Evolutionary conservation across 768 basidiomycete species (phyloP), one percentile per base, ranked within the genome.

Genomic region (Vararia minispora): DNA sequence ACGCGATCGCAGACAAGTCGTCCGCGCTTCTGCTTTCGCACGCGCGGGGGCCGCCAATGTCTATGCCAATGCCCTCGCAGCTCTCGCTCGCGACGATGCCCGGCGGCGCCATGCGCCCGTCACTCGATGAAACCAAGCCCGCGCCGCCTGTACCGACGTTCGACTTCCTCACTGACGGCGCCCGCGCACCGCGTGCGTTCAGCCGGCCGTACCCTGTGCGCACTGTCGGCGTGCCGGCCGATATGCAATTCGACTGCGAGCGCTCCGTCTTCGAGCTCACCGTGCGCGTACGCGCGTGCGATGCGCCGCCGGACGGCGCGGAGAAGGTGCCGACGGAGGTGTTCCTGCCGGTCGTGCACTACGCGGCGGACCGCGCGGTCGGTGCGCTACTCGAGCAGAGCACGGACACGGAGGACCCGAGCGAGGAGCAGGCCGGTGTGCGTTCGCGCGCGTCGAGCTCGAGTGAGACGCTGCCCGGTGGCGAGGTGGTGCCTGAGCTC

Each of bases 311-410:
- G 6, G 35, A 59, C 1, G 42, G 43, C 18, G 39, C 43, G 22
- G 20, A 26, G 2, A 29, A 25, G 5, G 40, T 38, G 18, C 29
- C 50, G 41, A 97, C 90, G 14, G 95, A 95, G 66, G 78, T 98
- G 16, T 99, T 72, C 55, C 56, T 98, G 1, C 95, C 95, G 4
- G 66, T 89, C 34, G 79, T 94, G 14, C 95, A 99, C 55, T 99
- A 78, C 54, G 86, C 81, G 3, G 66, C 69, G 43, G 59, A 64
- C 16, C 41, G 14, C 32, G 53, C 59, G 22, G 47, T 54, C 16
- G 47, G 50, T 25, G 26, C 49, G 6, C 36, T 37, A 30, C 35
- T 48, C 11, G 30, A 35, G 28, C 23, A 23, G 25, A 28, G 37
- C 24, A 31, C 11, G n/a, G 20, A 14, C 24, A 38, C 10, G 12